phyloP scores from a whole-genome alignment of 108 stramenopile genomes.

The Pseudonitzschia multistriata region DNA sequence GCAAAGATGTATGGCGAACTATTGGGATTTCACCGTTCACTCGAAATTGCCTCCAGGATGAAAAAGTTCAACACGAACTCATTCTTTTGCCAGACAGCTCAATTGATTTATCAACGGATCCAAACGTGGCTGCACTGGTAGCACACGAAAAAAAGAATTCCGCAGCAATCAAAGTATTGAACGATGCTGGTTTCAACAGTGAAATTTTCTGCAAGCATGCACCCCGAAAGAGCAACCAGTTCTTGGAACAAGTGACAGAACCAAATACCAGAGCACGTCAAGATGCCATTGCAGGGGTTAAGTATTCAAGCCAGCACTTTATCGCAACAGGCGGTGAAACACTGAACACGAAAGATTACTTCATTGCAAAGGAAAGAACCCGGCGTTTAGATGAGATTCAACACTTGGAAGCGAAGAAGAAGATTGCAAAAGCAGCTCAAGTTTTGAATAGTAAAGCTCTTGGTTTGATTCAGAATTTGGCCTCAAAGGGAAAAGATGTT shows the following conservation, averaged over 20 bases:
- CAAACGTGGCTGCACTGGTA: background rate
- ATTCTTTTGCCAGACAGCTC: background rate
- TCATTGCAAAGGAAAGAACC: background rate
- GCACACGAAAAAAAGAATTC: background rate
- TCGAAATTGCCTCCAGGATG: background rate
- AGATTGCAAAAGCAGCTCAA: too few relatives aligned
- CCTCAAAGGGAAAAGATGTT: too few relatives aligned
- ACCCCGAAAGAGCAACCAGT: background rate
- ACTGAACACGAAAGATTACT: background rate
- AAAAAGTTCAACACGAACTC: background rate
- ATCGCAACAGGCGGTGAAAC: background rate
- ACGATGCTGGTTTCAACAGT: too few relatives aligned
- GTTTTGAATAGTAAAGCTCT: too few relatives aligned
- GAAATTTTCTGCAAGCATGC: background rate
- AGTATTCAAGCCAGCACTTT: background rate
- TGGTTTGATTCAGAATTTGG: too few relatives aligned
- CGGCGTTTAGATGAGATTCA: too few relatives aligned
- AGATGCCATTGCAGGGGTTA: background rate
- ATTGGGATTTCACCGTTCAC: background rate
- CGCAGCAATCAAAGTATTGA: background rate
- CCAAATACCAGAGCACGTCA: background rate
- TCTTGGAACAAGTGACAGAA: background rate
- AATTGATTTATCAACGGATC: background rate
- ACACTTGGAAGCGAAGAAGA: too few relatives aligned
- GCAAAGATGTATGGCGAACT: background rate